Conservation (phyloP, 179 eudicot genomes). For the Corrigiola litoralis region DNA sequence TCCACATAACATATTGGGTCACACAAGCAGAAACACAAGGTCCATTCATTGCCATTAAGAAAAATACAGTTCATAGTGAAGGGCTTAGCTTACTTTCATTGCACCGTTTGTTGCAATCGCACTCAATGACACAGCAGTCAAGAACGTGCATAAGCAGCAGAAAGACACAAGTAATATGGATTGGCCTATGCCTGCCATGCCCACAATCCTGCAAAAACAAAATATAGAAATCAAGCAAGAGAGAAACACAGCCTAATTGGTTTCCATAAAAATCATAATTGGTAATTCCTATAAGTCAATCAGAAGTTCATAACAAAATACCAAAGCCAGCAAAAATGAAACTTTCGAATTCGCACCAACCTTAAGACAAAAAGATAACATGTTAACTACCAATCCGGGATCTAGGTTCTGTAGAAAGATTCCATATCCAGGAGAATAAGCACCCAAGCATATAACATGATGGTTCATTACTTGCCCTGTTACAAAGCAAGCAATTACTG, state of each 20-base stretch:
- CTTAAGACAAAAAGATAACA: neutral
- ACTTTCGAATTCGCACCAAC: neutral
- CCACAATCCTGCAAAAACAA: conserved; percentile 79
- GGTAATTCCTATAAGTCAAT: neutral
- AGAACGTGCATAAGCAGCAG: conserved; percentile 89
- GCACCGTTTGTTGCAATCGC: conserved; percentile 99
- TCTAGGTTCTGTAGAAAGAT: neutral
- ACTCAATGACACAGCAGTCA: conserved; percentile 90
- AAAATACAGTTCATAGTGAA: neutral
- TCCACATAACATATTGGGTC: neutral
- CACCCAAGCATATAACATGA: neutral
- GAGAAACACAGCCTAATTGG: neutral
- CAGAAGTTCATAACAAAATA: neutral
- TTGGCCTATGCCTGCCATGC: conserved; percentile 95
- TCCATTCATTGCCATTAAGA: neutral
- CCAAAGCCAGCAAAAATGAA: neutral
- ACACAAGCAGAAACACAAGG: neutral
- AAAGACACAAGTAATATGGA: conserved; percentile 76
- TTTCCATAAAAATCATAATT: neutral
- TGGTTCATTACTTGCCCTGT: neutral
- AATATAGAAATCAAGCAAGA: conserved; percentile 1
- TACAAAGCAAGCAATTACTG: neutral
- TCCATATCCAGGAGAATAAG: neutral
- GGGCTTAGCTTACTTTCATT: conserved; percentile 67
- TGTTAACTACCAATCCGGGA: neutral